Evolutionary conservation across 805 yeast species (phyloP), one percentile per base, ranked within the genome.

Genomic region (Ogataea angusta): DNA sequence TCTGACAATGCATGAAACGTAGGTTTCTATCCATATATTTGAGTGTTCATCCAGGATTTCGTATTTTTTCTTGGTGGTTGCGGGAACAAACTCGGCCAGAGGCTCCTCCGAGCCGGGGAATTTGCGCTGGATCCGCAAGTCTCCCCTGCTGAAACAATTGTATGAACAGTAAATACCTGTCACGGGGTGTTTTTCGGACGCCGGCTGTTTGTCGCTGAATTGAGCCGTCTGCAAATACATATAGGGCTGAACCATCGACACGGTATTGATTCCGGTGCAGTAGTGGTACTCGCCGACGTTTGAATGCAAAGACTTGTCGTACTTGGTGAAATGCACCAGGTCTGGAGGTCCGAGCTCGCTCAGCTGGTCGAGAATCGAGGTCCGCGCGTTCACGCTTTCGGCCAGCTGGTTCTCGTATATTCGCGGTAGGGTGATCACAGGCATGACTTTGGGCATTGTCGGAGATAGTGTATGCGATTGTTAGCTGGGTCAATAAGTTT

Each of bases 301-400:
- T 40, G 71, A 69, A 10, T 60, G 64, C 14, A 66, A 59, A 33
- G 69, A 63, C 41, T 66, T 67, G 33, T 74, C 71, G 41, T 65
- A 65, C 23, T 62, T 57, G n/a, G 74, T 62, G n/a, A 69, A 48
- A 50, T 72, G 84, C 2, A 81, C 78, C 42, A 85, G 64, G 60
- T 85, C 95, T 3, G 89, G 83, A 2, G 89, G 86, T 0, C 95
- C 95, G 16, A 82, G 55, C n/a, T 80, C 80, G 38, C 58, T 61
- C 45, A 72, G 73, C 7, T 67, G 54, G 0, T 69, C 53, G 16
- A 80, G 48, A 0, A 67, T 48, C 3, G 58, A 53, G 4, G 76
- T 71, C 36, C 86, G 67, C n/a, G 69, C 62, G 12, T 67, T 70
- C 18, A 80, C 58, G n/a, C 80, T 67, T 42, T 75, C 77, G 1